Percentiles rank a stretch among this genome's conserved stretches.
Evolutionary conservation across 176 grass and related monocot genomes (phyloP).

Genomic region (Elymus sibiricus): DNA sequence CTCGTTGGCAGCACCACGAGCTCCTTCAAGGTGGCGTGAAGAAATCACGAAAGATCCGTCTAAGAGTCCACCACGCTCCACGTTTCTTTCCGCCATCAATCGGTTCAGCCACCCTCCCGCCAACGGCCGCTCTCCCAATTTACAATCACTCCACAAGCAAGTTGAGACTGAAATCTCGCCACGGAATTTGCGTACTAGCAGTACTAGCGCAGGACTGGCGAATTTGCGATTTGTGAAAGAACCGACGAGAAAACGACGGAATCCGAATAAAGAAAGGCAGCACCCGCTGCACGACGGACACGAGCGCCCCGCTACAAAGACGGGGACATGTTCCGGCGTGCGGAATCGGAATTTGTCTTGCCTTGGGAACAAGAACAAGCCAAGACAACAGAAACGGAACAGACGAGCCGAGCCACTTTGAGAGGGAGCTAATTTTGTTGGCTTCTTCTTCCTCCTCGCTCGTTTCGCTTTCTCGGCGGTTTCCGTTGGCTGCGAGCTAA

Average conservation of each 20-base stretch:
- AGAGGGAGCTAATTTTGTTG: constrained; percentile 36
- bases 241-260: background rate
- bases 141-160: background rate
- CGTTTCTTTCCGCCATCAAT: background rate
- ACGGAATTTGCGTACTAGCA: background rate
- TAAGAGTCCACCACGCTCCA: background rate
- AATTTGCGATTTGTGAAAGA: background rate
- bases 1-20: background rate
- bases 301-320: background rate
- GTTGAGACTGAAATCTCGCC: background rate
- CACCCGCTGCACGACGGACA: background rate
- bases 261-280: background rate
- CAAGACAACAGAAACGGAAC: constrained; percentile 23
- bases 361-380: constrained; percentile 21
- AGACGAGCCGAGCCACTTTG: background rate
- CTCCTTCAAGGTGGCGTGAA: background rate
- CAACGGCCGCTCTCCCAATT: background rate
- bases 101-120: background rate
- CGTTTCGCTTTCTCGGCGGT: background rate
- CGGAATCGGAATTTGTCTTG: constrained; percentile 1
- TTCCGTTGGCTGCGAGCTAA: constrained; percentile 37
- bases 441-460: constrained; percentile 1
- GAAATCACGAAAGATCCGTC: background rate
- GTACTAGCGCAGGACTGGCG: background rate
- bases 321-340: background rate